These are phyloP conservation scores for Ophiosphaerella narmari DNA, from an alignment of 2,329 filamentous ascomycete species.

Conservation along the genomic window DNA sequence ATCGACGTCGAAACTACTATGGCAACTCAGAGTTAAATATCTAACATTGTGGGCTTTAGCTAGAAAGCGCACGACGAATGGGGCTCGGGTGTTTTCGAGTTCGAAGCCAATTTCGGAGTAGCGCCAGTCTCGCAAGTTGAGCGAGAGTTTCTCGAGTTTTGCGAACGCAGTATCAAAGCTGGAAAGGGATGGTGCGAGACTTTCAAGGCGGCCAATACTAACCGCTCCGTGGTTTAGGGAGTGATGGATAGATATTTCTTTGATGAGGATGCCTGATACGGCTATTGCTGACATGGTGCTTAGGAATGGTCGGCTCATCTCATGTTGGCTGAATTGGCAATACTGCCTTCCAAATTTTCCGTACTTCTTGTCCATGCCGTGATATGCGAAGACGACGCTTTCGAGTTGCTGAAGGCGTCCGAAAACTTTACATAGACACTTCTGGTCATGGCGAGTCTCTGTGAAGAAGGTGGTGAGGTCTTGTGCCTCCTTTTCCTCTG, in stretches of 20 bases:
- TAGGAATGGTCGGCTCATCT: conserved; percentile 36
- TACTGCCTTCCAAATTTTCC: conserved; percentile 21
- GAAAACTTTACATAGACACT: conserved; percentile 23
- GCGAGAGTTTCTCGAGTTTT: conserved; percentile 17
- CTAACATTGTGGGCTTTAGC: conserved; percentile 24
- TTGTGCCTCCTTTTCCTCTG: conserved; percentile 10
- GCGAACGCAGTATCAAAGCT: conserved; percentile 18
- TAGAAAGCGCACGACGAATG: conserved; percentile 36
- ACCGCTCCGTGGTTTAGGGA: conserved; percentile 18
- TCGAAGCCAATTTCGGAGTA: conserved; percentile 28
- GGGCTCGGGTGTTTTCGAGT: conserved; percentile 15
- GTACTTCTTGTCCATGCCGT: conserved; percentile 19
- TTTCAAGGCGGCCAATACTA: conserved; percentile 26
- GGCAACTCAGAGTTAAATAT: conserved; percentile 26
- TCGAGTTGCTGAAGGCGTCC: conserved; percentile 7
- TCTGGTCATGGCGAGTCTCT: conserved; percentile 31
- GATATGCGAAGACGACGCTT: conserved; percentile 13
- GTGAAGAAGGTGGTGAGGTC: conserved; percentile 25
- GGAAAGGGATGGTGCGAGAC: conserved; percentile 15
- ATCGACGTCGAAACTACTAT: conserved; percentile 27
- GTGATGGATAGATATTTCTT: conserved; percentile 7
- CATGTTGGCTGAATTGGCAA: conserved; percentile 29
- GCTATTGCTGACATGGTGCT: conserved; percentile 27
- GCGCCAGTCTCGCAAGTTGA: conserved; percentile 38
- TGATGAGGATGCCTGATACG: conserved; percentile 11